phyloP scores from a whole-genome alignment of 192 early-diverging fungal species.

The Coemansia sp. region DNA sequence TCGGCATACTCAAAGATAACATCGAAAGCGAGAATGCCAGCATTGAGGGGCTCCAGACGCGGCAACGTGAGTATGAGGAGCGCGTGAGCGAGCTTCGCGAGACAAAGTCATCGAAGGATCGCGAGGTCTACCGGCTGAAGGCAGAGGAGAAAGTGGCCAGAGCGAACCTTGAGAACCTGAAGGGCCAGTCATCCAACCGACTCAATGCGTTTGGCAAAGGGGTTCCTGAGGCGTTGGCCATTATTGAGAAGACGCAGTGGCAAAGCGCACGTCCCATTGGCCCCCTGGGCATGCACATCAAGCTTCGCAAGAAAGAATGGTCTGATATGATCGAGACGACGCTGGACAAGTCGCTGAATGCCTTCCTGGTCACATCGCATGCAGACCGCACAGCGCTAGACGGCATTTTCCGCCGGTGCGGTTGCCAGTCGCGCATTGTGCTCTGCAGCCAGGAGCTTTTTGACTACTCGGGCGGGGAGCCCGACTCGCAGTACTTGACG shows the following conservation, averaged over 20 bases:
- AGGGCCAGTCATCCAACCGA: slow-evolving; percentile 64
- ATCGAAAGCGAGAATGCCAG: slow-evolving; percentile 35
- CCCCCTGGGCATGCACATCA: slow-evolving; percentile 69
- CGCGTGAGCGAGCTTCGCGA: slow-evolving; percentile 24
- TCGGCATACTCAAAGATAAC: slow-evolving; percentile 25
- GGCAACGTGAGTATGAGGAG: slow-evolving; percentile 34
- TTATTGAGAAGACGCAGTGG: slow-evolving; percentile 57
- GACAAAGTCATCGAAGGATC: slow-evolving; percentile 9
- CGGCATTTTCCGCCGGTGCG: slow-evolving; percentile 55
- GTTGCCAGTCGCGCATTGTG: slow-evolving; percentile 62
- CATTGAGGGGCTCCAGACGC: slow-evolving; percentile 29
- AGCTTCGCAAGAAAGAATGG: slow-evolving; percentile 62
- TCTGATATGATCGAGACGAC: slow-evolving; percentile 65
- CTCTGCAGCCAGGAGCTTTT: slow-evolving; percentile 67
- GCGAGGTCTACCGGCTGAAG: slow-evolving; percentile 2
- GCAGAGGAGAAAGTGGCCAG: slow-evolving; percentile 24
- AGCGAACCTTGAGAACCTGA: slow-evolving; percentile 54
- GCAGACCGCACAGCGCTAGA: slow-evolving; percentile 61
- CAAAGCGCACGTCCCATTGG: slow-evolving; percentile 62
- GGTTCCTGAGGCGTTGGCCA: slow-evolving; percentile 63
- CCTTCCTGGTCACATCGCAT: slow-evolving; percentile 73
- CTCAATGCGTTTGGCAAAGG: slow-evolving; percentile 74
- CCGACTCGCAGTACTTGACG: slow-evolving; percentile 60
- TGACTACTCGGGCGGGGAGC: slow-evolving; percentile 70
- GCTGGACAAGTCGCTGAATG: slow-evolving; percentile 62